phyloP scores from a whole-genome alignment of 139 green algal species.

The Chlorella sorokiniana region DNA sequence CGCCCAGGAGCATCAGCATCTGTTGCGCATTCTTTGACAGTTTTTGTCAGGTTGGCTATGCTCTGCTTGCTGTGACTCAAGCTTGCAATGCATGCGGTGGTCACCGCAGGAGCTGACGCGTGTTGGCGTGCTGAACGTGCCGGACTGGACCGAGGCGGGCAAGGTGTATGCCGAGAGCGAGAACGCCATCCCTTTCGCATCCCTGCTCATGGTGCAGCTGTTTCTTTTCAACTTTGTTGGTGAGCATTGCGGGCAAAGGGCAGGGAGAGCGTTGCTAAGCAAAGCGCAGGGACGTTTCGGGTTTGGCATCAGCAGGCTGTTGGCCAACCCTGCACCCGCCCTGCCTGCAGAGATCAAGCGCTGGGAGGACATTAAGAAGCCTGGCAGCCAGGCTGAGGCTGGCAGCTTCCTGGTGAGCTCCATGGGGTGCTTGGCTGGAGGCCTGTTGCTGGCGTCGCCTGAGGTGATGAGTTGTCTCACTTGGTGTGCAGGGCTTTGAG shows the following conservation, averaged over 20 bases:
- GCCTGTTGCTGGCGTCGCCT: too few relatives aligned
- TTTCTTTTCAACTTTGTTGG: constrained; percentile 80
- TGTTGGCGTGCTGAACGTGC: constrained; percentile 72
- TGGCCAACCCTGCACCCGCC: neutral
- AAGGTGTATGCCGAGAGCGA: constrained; percentile 61
- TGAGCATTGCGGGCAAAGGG: neutral
- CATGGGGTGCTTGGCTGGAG: too few relatives aligned
- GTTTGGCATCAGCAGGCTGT: neutral
- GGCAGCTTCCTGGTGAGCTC: constrained; percentile 52
- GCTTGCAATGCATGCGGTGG: neutral
- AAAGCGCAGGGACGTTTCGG: too few relatives aligned
- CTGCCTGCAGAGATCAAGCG: constrained; percentile 73
- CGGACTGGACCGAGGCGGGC: constrained; percentile 86
- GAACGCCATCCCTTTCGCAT: constrained; percentile 46
- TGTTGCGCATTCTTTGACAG: neutral
- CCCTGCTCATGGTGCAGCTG: constrained; percentile 74
- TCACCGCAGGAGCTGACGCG: constrained; percentile 72
- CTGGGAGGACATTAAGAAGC: constrained; percentile 85
- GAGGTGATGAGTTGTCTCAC: too few relatives aligned
- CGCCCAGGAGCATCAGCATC: neutral
- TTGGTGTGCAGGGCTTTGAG: constrained; percentile 65
- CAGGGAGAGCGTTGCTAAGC: neutral
- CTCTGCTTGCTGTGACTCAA: constrained; percentile 21
- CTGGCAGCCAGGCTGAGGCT: constrained; percentile 62
- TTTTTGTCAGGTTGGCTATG: neutral